Conservation (phyloP, 225 moss, liverwort and hornwort species). For the Physcomitrellopsis africana region DNA sequence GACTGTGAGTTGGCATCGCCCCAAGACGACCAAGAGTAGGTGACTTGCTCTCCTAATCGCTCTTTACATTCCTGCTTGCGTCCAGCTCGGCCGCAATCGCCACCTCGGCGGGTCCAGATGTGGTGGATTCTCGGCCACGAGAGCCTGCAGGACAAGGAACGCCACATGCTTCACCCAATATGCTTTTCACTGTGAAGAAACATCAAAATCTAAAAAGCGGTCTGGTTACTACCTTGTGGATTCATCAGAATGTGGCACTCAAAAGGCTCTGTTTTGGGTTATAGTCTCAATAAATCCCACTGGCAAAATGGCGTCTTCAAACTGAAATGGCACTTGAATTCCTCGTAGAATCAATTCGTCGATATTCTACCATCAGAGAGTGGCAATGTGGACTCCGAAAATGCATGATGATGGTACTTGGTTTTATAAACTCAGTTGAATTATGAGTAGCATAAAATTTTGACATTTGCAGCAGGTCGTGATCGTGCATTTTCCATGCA, state of each 20-base stretch:
- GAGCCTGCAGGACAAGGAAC: background rate
- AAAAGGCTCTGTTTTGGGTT: too few species aligned
- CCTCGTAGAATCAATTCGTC: background rate
- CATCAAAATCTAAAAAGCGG: background rate
- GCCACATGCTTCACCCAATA: constrained; percentile 22
- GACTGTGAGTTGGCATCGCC: constrained; percentile 33
- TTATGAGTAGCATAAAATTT: constrained; percentile 25
- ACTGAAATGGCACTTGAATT: too few species aligned
- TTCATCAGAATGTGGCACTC: background rate
- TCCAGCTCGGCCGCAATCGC: constrained; percentile 27
- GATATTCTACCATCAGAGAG: background rate
- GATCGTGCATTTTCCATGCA: background rate
- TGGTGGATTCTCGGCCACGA: constrained; percentile 30
- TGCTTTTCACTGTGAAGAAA: background rate
- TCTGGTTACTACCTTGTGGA: constrained; percentile 8
- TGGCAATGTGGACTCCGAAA: constrained; percentile 11
- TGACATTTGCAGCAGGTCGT: constrained; percentile 13
- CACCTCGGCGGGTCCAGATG: constrained; percentile 33
- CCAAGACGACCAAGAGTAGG: background rate
- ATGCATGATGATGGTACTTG: background rate
- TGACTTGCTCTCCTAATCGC: background rate
- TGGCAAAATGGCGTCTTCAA: too few species aligned
- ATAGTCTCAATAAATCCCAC: too few species aligned
- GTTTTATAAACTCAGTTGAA: background rate
- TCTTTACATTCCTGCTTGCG: background rate